Conservation (phyloP, 2,329 filamentous ascomycete species). For the Eutypella sp. region DNA sequence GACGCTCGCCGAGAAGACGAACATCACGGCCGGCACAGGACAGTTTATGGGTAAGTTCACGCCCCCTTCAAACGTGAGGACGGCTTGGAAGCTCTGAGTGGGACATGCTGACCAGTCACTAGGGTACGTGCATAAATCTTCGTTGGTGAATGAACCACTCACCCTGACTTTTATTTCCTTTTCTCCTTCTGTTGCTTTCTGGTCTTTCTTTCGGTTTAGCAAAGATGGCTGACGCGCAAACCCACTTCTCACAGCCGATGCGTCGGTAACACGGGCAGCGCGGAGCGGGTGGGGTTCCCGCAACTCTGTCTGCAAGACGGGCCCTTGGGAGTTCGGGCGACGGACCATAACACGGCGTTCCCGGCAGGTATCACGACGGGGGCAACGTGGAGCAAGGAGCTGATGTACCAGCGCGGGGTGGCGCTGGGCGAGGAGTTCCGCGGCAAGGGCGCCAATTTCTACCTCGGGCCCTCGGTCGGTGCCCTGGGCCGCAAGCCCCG, state of each 20-base stretch:
- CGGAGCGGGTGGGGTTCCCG: conserved; percentile 64
- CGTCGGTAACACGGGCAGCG: conserved; percentile 72
- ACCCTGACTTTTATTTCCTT: too few species aligned
- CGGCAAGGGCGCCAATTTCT: conserved; percentile 68
- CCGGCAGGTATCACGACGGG: conserved; percentile 74
- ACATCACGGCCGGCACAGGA: conserved; percentile 67
- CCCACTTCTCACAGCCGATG: conserved; percentile 46
- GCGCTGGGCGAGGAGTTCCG: conserved; percentile 67
- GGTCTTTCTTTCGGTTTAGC: too few species aligned
- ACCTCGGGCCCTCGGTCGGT: conserved; percentile 66
- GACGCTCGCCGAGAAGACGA: conserved; percentile 78
- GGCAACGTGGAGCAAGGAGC: conserved; percentile 68
- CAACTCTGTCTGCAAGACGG: conserved; percentile 69
- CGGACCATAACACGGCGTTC: conserved; percentile 72
- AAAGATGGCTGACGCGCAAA: conserved; percentile 2
- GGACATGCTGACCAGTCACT: conserved; percentile 7
- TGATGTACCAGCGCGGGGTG: conserved; percentile 64
- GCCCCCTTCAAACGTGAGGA: background rate
- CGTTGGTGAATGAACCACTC: too few species aligned
- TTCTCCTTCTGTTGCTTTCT: too few species aligned
- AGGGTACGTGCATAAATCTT: conserved; percentile 19
- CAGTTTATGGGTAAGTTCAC: conserved; percentile 58
- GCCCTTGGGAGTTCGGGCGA: conserved; percentile 65
- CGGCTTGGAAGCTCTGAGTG: conserved; percentile 1
- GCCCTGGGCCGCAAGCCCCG: conserved; percentile 67